Base-by-base conservation (phyloP, 1,139 yeast species). In the Oligophagozyma castellii region DNA sequence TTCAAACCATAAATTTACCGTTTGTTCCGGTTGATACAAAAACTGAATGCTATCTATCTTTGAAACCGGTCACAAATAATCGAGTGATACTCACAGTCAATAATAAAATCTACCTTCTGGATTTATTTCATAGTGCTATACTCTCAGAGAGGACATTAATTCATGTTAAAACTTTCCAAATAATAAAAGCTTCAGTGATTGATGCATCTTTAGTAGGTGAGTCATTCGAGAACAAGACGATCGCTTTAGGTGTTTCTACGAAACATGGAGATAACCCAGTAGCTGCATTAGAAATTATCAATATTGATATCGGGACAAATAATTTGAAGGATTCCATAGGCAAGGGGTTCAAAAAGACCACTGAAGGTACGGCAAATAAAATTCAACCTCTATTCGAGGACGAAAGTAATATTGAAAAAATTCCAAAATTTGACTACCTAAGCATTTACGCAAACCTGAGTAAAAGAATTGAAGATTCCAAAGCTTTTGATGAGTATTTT, bases 281-380 rank as follows among this genome's bases (percentile, higher is more conserved):
- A 5, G 44, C 50, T 14, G 41, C 52, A 8, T 35, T 64, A 16
- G 55, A 59, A 19, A 58, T 63, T 2, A 39, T 65, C 21, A 55
- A 73, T 29, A 63, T 78, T 19, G 71, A 73, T 37, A 70, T 74
- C 12, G 93, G 93, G 2, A 55, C 67, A 22, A 84, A 86, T 38
- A 72, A 71, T 28, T 61, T 83, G 37, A 65, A 71, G 36, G 89
- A 80, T 42, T 73, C 83, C 19, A 51, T 81, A 27, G 89, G 92
- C 14, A 74, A 72, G 45, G 72, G 80, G 16, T 59, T 73, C 26
- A 34, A 33, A 20, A 32, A 26, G 23, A 37, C 34, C 15, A 35
- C 35, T 4, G 25, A 37, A 8, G 37, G 29, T 10, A 26, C 33
- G 14, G 33, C 41, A 16, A 40, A 44, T 19, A 43, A 39, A 7